Evolutionary conservation across 352 stramenopile genomes (phyloP), one percentile per base, ranked within the genome.

Genomic region (Phytophthora fragariae): DNA sequence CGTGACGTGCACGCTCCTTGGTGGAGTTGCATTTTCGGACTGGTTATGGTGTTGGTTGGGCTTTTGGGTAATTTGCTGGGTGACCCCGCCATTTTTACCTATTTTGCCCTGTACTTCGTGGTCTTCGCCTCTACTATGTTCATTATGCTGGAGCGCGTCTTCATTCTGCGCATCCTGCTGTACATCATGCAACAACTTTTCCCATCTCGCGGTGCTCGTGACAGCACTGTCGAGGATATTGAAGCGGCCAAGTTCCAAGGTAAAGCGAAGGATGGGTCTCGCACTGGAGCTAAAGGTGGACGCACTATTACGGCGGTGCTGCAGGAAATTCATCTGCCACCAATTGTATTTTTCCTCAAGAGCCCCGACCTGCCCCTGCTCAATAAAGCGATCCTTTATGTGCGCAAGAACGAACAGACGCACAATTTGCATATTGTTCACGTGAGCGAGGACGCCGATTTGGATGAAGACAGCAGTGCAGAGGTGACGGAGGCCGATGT

Each of bases 301-400:
- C 84, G 86, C 35, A 96, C 87, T 2, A 92, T 94, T 65, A 81
- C 82, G 5, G 70, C 76, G 8, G 83, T 81, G 50, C 70, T 94
- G 8, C 73, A 89, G 68, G 75, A 74, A 54, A 92, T 95, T 75
- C 84, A 97, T 68, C 63, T 92, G 12, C 82, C 89, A 27, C 92
- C 93, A 1, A 97, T 98, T 58, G 77, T 98, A 0, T 98, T 98
- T 75, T 98, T 98, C 70, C 82, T 85, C 77, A 98, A 98, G 80
- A 67, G 80, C 3, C 86, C 92, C 3, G 83, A 98, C 68, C 72
- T 98, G 5, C 83, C 93, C 39, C 65, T 98, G 41, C 76, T 98
- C 41, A 98, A 98, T 80, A 98, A 98, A 72, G 94, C 94, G 2
- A 94, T 98, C 59, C 75, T 98, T 3, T 98, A 98, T 70, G 93